Evolutionary conservation across 1,284 basidiomycete genomes (phyloP).

Genomic region (Pholiota adiposa): DNA sequence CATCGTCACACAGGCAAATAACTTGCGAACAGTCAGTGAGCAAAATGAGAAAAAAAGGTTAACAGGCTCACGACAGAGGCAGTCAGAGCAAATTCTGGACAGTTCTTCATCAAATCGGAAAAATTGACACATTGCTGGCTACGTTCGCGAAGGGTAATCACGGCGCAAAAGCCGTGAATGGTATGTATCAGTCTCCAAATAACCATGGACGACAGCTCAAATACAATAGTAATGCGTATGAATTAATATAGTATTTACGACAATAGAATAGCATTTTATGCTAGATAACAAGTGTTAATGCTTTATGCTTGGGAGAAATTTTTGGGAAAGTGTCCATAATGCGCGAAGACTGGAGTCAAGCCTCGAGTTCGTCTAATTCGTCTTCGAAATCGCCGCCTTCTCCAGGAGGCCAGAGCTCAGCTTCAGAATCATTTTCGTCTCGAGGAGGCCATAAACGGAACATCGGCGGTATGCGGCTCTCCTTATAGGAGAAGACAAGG

Average conservation of each 20-base stretch:
- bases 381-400: no score
- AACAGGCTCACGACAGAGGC: slow-evolving; percentile 15
- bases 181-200: no score
- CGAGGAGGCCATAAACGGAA: slow-evolving; percentile 5
- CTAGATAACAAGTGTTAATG: no score
- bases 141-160: slow-evolving; percentile 5
- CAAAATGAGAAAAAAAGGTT: neutral
- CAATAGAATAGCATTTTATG: no score
- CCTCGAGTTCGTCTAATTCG: no score
- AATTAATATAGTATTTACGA: no score
- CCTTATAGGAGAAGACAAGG: neutral
- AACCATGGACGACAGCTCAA: no score
- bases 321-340: no score
- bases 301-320: no score
- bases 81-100: slow-evolving; percentile 18
- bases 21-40: neutral
- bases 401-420: neutral
- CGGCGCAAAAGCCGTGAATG: no score
- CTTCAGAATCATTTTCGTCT: neutral
- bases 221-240: no score
- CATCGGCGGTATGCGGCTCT: neutral
- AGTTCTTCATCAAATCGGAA: neutral
- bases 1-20: slow-evolving; percentile 7
- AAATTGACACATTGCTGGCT: neutral
- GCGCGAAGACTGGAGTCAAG: no score